phyloP scores from a whole-genome alignment of 495 filamentous ascomycete genomes.

The Podospora appendiculata region DNA sequence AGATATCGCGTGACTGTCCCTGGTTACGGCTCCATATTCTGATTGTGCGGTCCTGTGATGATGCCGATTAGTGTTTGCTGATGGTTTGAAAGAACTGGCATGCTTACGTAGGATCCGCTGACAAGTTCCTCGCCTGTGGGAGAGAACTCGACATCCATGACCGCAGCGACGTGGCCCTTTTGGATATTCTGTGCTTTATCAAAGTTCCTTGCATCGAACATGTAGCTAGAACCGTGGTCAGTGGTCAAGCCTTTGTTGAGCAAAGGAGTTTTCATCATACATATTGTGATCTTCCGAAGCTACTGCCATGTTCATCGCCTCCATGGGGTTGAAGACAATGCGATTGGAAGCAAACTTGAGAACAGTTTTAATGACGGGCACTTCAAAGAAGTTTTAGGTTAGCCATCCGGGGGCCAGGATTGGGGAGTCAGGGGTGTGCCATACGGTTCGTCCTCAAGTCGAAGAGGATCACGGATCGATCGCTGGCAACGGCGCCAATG shows the following conservation, averaged over 20 bases:
- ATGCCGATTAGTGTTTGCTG: conserved; percentile 41
- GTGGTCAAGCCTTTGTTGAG: not conserved
- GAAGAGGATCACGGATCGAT: conserved; percentile 74
- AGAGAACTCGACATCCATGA: conserved; percentile 94
- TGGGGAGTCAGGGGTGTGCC: not conserved
- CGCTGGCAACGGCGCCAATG: conserved; percentile 72
- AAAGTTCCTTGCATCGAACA: conserved; percentile 31
- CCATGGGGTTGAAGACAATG: conserved; percentile 89
- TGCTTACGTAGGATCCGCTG: conserved; percentile 73
- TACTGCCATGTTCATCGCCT: conserved; percentile 31
- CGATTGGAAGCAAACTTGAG: conserved; percentile 78
- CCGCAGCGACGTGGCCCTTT: conserved; percentile 91
- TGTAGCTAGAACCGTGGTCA: conserved; percentile 17
- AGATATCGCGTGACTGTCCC: conserved; percentile 85
- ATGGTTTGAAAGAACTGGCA: conserved; percentile 52
- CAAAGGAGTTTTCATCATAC: conserved; percentile 11
- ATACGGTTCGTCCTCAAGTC: conserved; percentile 66
- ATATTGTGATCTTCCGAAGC: conserved; percentile 44
- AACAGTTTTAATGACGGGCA: conserved; percentile 68
- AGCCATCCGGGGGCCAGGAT: not conserved
- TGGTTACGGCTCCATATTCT: conserved; percentile 72
- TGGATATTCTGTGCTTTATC: conserved; percentile 68
- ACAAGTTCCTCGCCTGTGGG: conserved; percentile 94
- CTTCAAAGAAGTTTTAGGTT: conserved; percentile 29
- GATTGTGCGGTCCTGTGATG: conserved; percentile 21